phyloP scores from a whole-genome alignment of 805 yeast species.

The Cyberlindnera subsufficiens region DNA sequence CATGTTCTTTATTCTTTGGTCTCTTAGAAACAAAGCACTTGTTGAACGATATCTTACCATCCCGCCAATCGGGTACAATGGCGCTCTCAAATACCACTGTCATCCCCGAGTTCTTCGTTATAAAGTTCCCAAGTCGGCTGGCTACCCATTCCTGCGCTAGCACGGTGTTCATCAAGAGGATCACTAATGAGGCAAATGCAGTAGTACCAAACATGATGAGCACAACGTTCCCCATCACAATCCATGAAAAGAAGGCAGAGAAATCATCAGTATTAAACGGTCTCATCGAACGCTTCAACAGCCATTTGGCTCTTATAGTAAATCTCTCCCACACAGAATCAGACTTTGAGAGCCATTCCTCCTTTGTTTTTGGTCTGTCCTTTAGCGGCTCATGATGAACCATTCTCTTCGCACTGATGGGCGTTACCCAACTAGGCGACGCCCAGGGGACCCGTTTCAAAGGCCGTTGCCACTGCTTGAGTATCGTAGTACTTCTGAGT shows the following conservation, averaged over 20 bases:
- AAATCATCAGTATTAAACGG: constrained; percentile 93
- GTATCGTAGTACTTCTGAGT: not conserved
- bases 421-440: no score
- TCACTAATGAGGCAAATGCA: constrained; percentile 76
- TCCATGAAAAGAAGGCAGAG: constrained; percentile 87
- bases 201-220: constrained; percentile 85
- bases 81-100: constrained; percentile 90
- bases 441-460: not conserved
- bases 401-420: no score
- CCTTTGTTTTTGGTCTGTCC: constrained; percentile 23
- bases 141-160: constrained; percentile 74
- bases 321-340: constrained; percentile 35
- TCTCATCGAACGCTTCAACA: constrained; percentile 63
- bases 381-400: constrained; percentile 1
- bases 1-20: constrained; percentile 48
- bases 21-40: constrained; percentile 83
- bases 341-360: constrained; percentile 38
- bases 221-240: constrained; percentile 79
- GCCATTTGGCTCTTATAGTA: constrained; percentile 59
- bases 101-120: constrained; percentile 77
- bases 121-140: constrained; percentile 67
- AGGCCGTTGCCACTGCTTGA: not conserved
- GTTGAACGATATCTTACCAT: constrained; percentile 76
- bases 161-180: constrained; percentile 61
- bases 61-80: constrained; percentile 89